Evolutionary conservation across 1,139 yeast genomes (phyloP).

Genomic region (Suhomyces panamericanus): DNA sequence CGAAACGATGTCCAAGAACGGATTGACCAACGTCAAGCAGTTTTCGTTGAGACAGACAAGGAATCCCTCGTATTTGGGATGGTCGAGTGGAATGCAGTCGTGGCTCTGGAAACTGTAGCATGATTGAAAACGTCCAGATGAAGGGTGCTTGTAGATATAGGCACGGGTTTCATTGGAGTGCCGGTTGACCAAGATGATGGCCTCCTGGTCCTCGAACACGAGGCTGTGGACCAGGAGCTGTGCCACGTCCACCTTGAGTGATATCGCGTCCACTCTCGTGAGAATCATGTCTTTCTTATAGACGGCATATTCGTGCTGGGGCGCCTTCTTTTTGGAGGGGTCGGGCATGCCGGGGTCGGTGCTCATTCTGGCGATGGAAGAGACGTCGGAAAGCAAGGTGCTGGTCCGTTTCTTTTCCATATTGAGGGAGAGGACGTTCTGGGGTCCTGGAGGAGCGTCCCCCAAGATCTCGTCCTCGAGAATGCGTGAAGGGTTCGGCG

Average conservation of each 20-base stretch:
- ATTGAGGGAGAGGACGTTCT: constrained; percentile 31
- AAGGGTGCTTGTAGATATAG: constrained; percentile 47
- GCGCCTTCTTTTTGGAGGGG: constrained; percentile 21
- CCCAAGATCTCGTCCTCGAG: constrained; percentile 41
- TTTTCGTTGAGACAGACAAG: constrained; percentile 38
- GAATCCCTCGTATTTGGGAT: constrained; percentile 39
- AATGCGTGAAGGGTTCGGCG: constrained; percentile 46
- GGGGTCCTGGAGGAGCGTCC: constrained; percentile 16
- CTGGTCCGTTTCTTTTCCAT: constrained; percentile 56
- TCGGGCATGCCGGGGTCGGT: constrained; percentile 39
- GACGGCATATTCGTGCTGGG: constrained; percentile 25
- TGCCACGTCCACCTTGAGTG: constrained; percentile 28
- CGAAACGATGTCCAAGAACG: constrained; percentile 60
- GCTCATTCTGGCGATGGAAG: constrained; percentile 65
- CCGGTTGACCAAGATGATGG: constrained; percentile 48
- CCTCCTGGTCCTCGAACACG: constrained; percentile 56
- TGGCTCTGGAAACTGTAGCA: constrained; percentile 37
- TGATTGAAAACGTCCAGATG: constrained; percentile 34
- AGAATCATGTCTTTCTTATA: constrained; percentile 67
- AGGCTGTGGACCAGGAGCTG: constrained; percentile 46
- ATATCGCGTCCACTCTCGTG: constrained; percentile 55
- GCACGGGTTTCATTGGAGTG: constrained; percentile 42
- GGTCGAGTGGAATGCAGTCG: constrained; percentile 43
- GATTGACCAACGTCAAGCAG: constrained; percentile 54
- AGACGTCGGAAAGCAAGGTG: constrained; percentile 54